A percentile compares a stretch with the other conserved stretches of the same genome.
Evolutionary conservation across 345 rosid species (phyloP).

Genomic region (Iberis pinnata): DNA sequence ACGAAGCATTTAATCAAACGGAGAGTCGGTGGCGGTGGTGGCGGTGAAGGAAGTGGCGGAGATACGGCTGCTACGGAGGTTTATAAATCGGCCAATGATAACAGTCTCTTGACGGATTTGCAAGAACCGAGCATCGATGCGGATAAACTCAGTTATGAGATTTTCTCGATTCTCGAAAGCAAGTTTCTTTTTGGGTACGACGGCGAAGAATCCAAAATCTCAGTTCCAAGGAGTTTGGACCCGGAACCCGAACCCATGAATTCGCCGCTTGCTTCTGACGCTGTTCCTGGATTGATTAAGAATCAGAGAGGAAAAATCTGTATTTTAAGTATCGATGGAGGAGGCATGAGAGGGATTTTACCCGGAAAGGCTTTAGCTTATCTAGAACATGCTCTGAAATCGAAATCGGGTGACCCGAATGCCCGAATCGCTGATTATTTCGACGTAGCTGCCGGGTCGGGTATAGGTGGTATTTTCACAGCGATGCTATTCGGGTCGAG

Average conservation of each 20-base stretch:
- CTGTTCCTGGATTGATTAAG: slow-evolving; percentile 42
- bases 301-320: slow-evolving; percentile 93
- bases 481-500: slow-evolving; percentile 81
- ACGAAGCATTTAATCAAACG: slow-evolving; percentile 15
- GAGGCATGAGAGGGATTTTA: slow-evolving; percentile 86
- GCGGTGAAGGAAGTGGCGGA: slow-evolving; percentile 15
- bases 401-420: slow-evolving; percentile 78
- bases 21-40: slow-evolving; percentile 16
- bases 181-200: slow-evolving; percentile 86
- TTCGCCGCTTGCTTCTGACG: neutral
- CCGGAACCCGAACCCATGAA: slow-evolving; percentile 39
- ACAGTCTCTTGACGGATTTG: slow-evolving; percentile 43
- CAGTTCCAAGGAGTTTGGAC: neutral
- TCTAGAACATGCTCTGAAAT: slow-evolving; percentile 68
- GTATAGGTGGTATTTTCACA: slow-evolving; percentile 85
- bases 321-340: slow-evolving; percentile 78
- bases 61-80: slow-evolving; percentile 1
- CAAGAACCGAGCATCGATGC: slow-evolving; percentile 96
- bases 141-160: slow-evolving; percentile 93
- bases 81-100: slow-evolving; percentile 30
- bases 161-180: slow-evolving; percentile 88
- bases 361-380: slow-evolving; percentile 84
- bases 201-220: slow-evolving; percentile 38
- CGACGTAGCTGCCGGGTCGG: slow-evolving; percentile 90
- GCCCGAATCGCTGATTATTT: slow-evolving; percentile 86